Evolutionary conservation across 306 rosid genomes (phyloP), one percentile per base, ranked within the genome.

Genomic region (Phaseolus lunatus): DNA sequence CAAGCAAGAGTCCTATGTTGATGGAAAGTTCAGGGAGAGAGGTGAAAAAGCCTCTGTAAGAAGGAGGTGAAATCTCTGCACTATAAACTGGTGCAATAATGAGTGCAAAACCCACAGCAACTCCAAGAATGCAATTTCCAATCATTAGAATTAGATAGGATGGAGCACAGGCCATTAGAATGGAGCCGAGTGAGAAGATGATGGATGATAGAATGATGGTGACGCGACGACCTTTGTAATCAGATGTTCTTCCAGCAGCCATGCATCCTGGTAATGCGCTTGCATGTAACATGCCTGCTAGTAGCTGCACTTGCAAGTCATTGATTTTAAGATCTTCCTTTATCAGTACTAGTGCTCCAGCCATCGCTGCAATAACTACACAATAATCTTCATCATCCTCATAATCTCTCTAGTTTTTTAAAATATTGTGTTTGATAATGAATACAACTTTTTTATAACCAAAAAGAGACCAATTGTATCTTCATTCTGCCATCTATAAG

Each of bases 91-190:
- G 93, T 3, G 88, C 96, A 12, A 87, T 75, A 67, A 87, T 82
- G 0, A 90, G 77, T 0, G 93, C 92, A 44, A 90, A 92, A 3
- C 97, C 96, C 1, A 79, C 91, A 2, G 92, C 90, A 0, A 92
- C 0, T 4, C 97, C 92, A 1, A 92, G 75, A 8, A 31, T 74
- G 75, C 93, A 89, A 8, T 90, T 79, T 50, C 96, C 92, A 9
- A 29, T 0, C 77, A 92, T 70, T 49, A 90, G 48, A 61, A 86
- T 22, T 0, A 75, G 70, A 43, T 86, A 90, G 76, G 63, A 77
- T 45, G 96, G 89, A n/a, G 82, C 89, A 27, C 75, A 87, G 1
- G 87, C 94, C 96, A 90, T 90, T 10, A 90, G 81, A 57, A 89
- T 4, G 1, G 94, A 82, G 16, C 96, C 97, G 0, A 83, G 0